Conservation (phyloP, 2,329 filamentous ascomycete genomes). For the Sporothrix curviconia region DNA sequence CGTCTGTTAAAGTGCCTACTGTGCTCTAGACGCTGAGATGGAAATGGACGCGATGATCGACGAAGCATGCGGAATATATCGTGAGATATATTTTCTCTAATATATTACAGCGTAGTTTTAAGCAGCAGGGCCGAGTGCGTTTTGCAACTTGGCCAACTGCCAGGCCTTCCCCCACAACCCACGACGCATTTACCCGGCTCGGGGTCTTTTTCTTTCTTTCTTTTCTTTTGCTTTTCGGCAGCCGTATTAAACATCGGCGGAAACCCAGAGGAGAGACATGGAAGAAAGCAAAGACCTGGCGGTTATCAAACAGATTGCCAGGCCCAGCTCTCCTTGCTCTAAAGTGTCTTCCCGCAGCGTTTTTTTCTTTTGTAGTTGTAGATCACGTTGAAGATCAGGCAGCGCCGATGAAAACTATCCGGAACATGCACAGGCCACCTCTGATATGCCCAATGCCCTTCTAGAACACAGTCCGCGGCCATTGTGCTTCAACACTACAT, state of each 20-base stretch:
- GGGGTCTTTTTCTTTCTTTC: no score
- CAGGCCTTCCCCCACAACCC: neutral
- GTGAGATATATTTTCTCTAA: no score
- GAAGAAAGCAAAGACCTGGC: neutral
- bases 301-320: conserved; percentile 4
- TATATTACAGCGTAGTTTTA: no score
- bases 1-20: no score
- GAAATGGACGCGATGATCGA: neutral
- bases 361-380: neutral
- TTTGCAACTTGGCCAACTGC: neutral
- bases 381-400: conserved; percentile 4
- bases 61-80: neutral
- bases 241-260: no score
- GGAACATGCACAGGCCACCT: neutral
- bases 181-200: conserved; percentile 11
- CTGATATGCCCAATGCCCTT: no score
- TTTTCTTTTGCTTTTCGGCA: no score
- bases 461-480: neutral
- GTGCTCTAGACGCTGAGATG: neutral
- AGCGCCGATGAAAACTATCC: neutral
- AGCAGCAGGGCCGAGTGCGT: no score
- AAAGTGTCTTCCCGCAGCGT: neutral
- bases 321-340: neutral
- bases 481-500: no score
- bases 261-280: neutral